A percentile compares a stretch with the other conserved stretches of the same genome.
These are phyloP conservation scores for Pseudocercospora crystallina DNA, from an alignment of 2,329 filamentous ascomycete genomes.

Conservation along the genomic window DNA sequence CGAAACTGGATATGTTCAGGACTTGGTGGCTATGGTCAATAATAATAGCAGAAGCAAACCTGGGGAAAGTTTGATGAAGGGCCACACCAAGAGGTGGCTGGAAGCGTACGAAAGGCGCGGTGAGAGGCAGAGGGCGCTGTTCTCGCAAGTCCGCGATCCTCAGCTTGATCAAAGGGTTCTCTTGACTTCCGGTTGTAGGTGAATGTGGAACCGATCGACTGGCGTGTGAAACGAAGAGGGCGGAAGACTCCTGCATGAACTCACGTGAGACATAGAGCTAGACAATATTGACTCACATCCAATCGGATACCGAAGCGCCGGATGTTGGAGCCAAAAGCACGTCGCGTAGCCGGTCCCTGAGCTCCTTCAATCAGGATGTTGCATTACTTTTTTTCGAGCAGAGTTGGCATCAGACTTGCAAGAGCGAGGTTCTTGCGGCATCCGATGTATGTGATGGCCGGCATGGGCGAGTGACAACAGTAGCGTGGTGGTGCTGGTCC, in stretches of 20 bases:
- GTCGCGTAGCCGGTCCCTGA: too few species aligned
- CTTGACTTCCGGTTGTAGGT: slow-evolving; percentile 9
- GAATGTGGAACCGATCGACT: not conserved
- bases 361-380: too few species aligned
- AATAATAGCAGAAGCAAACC: slow-evolving; percentile 22
- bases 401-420: too few species aligned
- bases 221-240: not conserved
- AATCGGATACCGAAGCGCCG: too few species aligned
- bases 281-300: too few species aligned
- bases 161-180: slow-evolving; percentile 11
- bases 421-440: too few species aligned
- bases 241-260: not conserved
- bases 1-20: slow-evolving; percentile 42
- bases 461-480: too few species aligned
- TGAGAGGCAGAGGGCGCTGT: slow-evolving; percentile 35
- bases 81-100: slow-evolving; percentile 40
- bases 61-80: slow-evolving; percentile 28
- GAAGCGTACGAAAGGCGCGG: slow-evolving; percentile 36
- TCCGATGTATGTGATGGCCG: too few species aligned
- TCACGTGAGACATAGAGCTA: too few species aligned
- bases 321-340: too few species aligned
- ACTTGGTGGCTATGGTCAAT: slow-evolving; percentile 43
- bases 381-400: too few species aligned
- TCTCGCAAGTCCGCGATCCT: slow-evolving; percentile 13
- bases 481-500: too few species aligned